Evolutionary conservation across 768 basidiomycete species (phyloP), one percentile per base, ranked within the genome.

Genomic region (Panaeolus cyanescens): DNA sequence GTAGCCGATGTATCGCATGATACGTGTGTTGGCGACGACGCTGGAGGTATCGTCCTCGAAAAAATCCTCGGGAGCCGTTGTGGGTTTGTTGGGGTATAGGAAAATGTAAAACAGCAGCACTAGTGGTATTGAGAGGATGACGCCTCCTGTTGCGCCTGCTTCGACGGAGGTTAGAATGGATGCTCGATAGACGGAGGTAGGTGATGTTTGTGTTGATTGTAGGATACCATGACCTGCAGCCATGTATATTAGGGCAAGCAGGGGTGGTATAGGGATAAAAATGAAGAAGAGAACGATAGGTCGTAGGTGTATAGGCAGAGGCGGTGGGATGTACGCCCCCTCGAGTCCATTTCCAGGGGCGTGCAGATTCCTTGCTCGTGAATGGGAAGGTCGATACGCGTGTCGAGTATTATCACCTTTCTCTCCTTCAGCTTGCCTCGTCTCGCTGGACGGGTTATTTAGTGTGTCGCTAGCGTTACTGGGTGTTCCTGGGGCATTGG

Each of bases 251-350:
- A 75, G 59, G 5, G 76, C 70, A 12, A 78, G 59, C 3, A 76
- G 56, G 3, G 76, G 74, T 6, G 77, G 75, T 4, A 77, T 31
- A 0, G 76, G 76, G 4, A 77, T 68, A 62, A 77, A 78, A 0
- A 71, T 59, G 13, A 68, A 9, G 1, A 72, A 62, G 1, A 73
- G 58, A 25, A 65, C 50, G 31, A 62, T 5, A 25, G 70, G 68
- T 17, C 67, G 67, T 28, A 61, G 56, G 34, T 59, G 60, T 8
- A 65, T 42, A 19, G 64, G 64, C 15, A 60, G 53, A 13, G 65
- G 63, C n/a, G 61, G 58, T 2, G 45, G 45, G 4, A 50, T 28
- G 45, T 10, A 50, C 25, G 45, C 19, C 42, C 58, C 32, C 15
- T 15, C 59, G 3, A 36, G 50, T 31, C 32, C 59, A 22, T 42